A percentile compares a stretch with the other conserved stretches of the same genome.
Evolutionary conservation across 1,284 basidiomycete species (phyloP).

Genomic region (Blastosporella zonata): DNA sequence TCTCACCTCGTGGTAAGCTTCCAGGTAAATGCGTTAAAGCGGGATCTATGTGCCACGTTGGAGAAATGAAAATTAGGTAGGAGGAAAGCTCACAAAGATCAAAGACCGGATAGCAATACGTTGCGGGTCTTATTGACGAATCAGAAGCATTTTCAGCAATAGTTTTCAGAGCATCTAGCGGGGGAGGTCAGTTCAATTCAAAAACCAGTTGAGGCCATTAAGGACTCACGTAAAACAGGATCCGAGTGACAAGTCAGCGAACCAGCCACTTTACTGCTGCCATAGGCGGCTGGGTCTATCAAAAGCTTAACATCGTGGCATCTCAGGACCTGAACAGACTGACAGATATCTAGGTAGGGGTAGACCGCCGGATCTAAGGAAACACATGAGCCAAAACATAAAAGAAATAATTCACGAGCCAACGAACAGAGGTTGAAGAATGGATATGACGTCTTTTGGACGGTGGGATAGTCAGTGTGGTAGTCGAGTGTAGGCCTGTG

Average conservation of each 20-base stretch:
- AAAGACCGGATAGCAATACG: slow-evolving; percentile 32
- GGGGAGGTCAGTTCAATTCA: too few relatives aligned
- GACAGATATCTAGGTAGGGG: slow-evolving; percentile 26
- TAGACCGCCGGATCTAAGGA: slow-evolving; percentile 29
- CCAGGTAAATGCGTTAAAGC: slow-evolving; percentile 35
- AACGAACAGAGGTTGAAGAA: slow-evolving; percentile 16
- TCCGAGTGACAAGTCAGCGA: slow-evolving; percentile 29
- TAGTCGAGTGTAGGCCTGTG: not conserved
- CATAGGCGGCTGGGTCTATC: slow-evolving; percentile 1
- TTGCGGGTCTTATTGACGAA: not conserved
- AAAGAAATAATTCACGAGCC: not conserved
- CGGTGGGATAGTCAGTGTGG: too few relatives aligned
- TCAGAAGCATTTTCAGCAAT: too few relatives aligned
- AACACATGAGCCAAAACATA: not conserved
- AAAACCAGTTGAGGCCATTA: not conserved
- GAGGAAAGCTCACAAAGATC: slow-evolving; percentile 29
- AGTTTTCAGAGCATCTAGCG: too few relatives aligned
- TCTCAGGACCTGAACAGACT: not conserved
- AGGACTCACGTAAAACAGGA: slow-evolving; percentile 24
- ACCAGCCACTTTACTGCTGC: not conserved
- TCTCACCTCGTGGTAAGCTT: slow-evolving; percentile 28
- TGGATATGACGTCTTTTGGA: slow-evolving; percentile 2
- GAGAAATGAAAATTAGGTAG: not conserved
- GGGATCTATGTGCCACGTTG: slow-evolving; percentile 24
- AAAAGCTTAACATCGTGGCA: not conserved